These are phyloP conservation scores for Tulasnella sp. DNA, from an alignment of 768 basidiomycete genomes.

Conservation along the genomic window DNA sequence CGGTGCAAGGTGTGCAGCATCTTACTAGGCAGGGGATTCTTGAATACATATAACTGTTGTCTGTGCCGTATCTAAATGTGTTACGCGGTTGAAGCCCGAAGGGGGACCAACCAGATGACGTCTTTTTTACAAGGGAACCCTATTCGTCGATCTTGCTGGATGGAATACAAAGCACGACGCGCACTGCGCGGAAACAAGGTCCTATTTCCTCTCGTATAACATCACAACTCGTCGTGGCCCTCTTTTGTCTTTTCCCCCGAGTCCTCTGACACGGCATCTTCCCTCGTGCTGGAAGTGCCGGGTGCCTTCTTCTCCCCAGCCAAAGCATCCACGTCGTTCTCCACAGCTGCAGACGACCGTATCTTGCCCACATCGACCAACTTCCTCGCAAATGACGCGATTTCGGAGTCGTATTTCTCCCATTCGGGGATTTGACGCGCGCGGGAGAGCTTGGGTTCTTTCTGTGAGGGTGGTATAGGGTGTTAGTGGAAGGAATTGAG, in stretches of 20 bases:
- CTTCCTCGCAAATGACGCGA: slow-evolving; percentile 64
- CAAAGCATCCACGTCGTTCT: slow-evolving; percentile 49
- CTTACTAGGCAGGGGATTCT: too few species aligned
- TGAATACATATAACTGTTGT: too few species aligned
- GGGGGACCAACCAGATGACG: too few species aligned
- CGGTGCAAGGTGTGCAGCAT: too few species aligned
- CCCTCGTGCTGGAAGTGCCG: background rate
- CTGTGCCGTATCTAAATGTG: too few species aligned
- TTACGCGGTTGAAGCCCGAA: too few species aligned
- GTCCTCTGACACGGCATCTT: background rate
- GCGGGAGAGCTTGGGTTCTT: slow-evolving; percentile 90
- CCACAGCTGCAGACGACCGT: slow-evolving; percentile 50
- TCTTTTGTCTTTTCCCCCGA: background rate
- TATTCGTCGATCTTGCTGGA: too few species aligned
- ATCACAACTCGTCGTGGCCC: background rate
- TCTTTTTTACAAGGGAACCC: too few species aligned
- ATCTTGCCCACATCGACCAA: slow-evolving; percentile 61
- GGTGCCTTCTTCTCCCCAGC: slow-evolving; percentile 32
- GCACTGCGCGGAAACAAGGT: background rate
- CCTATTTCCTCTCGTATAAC: background rate
- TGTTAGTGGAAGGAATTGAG: background rate
- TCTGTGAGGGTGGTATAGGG: slow-evolving; percentile 36
- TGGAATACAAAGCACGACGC: background rate
- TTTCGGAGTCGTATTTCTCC: slow-evolving; percentile 88
- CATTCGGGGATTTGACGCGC: slow-evolving; percentile 96